Percentiles rank a stretch among this genome's conserved stretches.
Evolutionary conservation across 208 protist genomes (phyloP).

Genomic region (Trypanosoma cruzi): DNA sequence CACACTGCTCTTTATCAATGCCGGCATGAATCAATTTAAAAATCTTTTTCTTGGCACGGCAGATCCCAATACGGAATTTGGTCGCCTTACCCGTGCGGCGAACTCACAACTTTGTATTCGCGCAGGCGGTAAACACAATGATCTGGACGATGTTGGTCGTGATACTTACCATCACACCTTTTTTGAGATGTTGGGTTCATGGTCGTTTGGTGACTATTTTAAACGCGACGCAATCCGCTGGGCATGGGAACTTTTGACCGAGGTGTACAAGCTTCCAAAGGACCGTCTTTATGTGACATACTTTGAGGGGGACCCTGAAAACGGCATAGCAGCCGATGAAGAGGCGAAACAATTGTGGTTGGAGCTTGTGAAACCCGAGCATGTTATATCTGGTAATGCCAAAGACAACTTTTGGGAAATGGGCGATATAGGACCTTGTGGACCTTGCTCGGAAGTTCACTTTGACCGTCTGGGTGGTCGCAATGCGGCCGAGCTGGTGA

Average conservation of each 20-base stretch:
- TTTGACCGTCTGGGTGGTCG: conserved; percentile 98
- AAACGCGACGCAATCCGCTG: conserved; percentile 98
- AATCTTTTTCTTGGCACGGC: conserved; percentile 96
- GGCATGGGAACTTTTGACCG: conserved; percentile 98
- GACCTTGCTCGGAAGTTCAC: conserved; percentile 99
- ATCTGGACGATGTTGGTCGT: conserved; percentile 99
- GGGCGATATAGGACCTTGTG: conserved; percentile 98
- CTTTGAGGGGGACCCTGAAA: conserved; percentile 95
- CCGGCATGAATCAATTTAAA: conserved; percentile 99
- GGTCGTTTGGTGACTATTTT: conserved; percentile 99
- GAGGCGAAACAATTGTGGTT: conserved; percentile 95
- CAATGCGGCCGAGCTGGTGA: conserved; percentile 96
- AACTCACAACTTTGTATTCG: conserved; percentile 99
- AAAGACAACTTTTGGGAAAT: conserved; percentile 99
- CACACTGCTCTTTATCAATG: conserved; percentile 99
- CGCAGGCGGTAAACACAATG: conserved; percentile 99
- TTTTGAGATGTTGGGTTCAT: conserved; percentile 99
- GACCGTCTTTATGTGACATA: conserved; percentile 99
- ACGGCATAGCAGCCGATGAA: conserved; percentile 89
- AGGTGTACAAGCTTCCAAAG: conserved; percentile 93
- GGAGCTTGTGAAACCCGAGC: conserved; percentile 88
- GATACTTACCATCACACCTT: conserved; percentile 99
- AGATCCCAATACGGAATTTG: conserved; percentile 93
- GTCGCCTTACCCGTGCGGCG: conserved; percentile 93
- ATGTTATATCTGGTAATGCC: conserved; percentile 92